These are phyloP conservation scores for Gentiana dahurica DNA, from an alignment of 257 asterid species.

Conservation along the genomic window DNA sequence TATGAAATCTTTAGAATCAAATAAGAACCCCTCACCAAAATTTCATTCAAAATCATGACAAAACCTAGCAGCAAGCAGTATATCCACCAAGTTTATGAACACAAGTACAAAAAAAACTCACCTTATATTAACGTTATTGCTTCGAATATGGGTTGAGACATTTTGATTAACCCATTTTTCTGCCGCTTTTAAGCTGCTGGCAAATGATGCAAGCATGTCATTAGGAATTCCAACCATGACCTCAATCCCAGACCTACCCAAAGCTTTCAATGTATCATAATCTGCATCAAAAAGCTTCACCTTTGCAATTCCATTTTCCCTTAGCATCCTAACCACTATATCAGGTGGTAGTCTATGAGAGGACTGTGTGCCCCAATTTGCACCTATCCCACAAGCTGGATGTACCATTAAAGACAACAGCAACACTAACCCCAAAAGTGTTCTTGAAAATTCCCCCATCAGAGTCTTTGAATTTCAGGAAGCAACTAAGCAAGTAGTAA, in stretches of 20 bases:
- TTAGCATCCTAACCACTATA: conserved; percentile 61
- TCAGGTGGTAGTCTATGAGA: conserved; percentile 61
- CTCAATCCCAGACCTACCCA: conserved; percentile 61
- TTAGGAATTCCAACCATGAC: conserved; percentile 96
- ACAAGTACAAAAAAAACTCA: conserved; percentile 4
- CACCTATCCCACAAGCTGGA: conserved; percentile 60
- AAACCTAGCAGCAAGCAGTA: no score
- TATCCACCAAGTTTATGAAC: no score
- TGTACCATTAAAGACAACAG: conserved; percentile 12
- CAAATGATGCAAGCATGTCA: conserved; percentile 56
- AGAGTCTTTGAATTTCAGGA: not conserved
- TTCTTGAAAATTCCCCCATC: conserved; percentile 16
- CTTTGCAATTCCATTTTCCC: conserved; percentile 67
- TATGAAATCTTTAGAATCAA: no score
- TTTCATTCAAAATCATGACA: no score
- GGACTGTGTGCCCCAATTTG: conserved; percentile 80
- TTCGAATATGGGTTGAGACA: conserved; percentile 43
- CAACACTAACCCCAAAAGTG: conserved; percentile 7
- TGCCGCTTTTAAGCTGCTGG: conserved; percentile 55
- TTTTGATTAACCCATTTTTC: conserved; percentile 74
- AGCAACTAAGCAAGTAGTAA: not conserved
- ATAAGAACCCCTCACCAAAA: no score
- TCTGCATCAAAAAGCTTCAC: conserved; percentile 86
- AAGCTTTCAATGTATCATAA: conserved; percentile 58
- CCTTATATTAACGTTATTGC: conserved; percentile 63